These are phyloP conservation scores for Candida labiduridarum DNA, from an alignment of 1,139 yeast species.

Conservation along the genomic window DNA sequence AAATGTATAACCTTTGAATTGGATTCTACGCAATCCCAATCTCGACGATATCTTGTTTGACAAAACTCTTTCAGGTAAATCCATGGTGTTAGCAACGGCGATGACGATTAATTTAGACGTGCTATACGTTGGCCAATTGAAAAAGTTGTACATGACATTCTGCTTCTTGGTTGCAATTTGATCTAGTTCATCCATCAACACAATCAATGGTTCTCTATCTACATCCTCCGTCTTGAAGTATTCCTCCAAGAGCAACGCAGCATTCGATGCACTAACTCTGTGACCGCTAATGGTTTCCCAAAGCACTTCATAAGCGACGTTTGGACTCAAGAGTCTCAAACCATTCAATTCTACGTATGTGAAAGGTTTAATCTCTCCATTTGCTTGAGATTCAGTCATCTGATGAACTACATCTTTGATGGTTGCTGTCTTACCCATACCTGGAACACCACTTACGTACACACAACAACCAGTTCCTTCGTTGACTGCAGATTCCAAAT, in stretches of 20 bases:
- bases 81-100: slow-evolving; percentile 98
- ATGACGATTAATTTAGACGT: slow-evolving; percentile 81
- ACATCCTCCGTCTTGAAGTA: slow-evolving; percentile 32
- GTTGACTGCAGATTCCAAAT: slow-evolving; percentile 74
- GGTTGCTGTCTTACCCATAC: slow-evolving; percentile 96
- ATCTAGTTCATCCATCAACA: slow-evolving; percentile 89
- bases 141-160: slow-evolving; percentile 90
- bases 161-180: slow-evolving; percentile 86
- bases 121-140: slow-evolving; percentile 93
- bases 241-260: slow-evolving; percentile 47
- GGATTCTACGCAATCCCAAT: slow-evolving; percentile 82
- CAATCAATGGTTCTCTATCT: slow-evolving; percentile 60
- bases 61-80: slow-evolving; percentile 84
- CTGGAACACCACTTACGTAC: slow-evolving; percentile 96
- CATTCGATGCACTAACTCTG: slow-evolving; percentile 62
- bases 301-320: slow-evolving; percentile 77
- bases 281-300: slow-evolving; percentile 77
- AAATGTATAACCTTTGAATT: slow-evolving; percentile 86
- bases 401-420: slow-evolving; percentile 82
- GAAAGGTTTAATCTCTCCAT: slow-evolving; percentile 58
- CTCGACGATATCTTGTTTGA: slow-evolving; percentile 91
- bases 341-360: slow-evolving; percentile 89
- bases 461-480: slow-evolving; percentile 80
- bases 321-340: slow-evolving; percentile 79
- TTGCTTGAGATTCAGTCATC: slow-evolving; percentile 47